These are phyloP conservation scores for Ogataea nitratoaversa DNA, from an alignment of 805 yeast species.

Conservation along the genomic window DNA sequence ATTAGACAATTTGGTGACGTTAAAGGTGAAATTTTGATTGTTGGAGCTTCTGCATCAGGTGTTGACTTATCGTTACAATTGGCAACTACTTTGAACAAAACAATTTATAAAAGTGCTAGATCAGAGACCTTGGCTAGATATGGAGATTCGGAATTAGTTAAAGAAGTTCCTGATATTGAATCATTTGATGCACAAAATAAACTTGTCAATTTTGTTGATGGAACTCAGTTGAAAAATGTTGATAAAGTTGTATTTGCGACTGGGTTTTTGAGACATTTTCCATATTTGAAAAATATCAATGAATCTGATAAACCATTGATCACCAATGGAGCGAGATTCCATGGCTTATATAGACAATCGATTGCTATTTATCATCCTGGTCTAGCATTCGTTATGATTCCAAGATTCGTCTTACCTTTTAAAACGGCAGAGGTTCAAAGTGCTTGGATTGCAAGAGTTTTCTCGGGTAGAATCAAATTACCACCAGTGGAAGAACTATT, in stretches of 20 bases:
- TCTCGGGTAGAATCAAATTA: constrained; percentile 48
- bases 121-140: constrained; percentile 42
- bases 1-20: constrained; percentile 34
- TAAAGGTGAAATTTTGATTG: constrained; percentile 47
- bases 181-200: constrained; percentile 35
- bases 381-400: constrained; percentile 58
- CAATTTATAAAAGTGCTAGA: constrained; percentile 48
- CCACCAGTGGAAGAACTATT: constrained; percentile 48
- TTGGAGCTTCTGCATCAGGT: constrained; percentile 79
- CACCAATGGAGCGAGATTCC: constrained; percentile 45
- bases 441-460: constrained; percentile 58
- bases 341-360: constrained; percentile 57
- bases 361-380: constrained; percentile 59
- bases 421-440: constrained; percentile 64
- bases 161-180: constrained; percentile 40
- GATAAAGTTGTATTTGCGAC: constrained; percentile 64
- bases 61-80: constrained; percentile 65
- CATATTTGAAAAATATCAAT: constrained; percentile 42
- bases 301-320: constrained; percentile 31
- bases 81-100: constrained; percentile 37
- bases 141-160: constrained; percentile 37
- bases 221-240: constrained; percentile 39
- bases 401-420: constrained; percentile 59
- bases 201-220: constrained; percentile 46
- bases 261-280: constrained; percentile 62